A percentile compares a stretch with the other conserved stretches of the same genome.
Conservation (phyloP, 2,329 filamentous ascomycete species). For the Penicillium sp. region DNA sequence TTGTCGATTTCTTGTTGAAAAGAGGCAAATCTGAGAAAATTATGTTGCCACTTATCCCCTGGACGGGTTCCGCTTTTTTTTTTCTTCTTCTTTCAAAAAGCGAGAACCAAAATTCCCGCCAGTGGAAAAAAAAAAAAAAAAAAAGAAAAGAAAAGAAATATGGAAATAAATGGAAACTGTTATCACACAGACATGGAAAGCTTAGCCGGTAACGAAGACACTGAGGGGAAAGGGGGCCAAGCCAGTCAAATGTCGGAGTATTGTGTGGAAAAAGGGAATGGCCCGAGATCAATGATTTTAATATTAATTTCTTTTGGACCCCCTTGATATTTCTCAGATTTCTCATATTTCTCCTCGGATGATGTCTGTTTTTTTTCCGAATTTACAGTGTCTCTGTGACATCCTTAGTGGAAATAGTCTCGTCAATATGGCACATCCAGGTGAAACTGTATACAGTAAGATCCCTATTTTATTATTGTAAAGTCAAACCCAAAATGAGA, state of each 20-base stretch:
- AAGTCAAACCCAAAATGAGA: no score
- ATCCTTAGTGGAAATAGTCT: not conserved
- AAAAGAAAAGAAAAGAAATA: not conserved
- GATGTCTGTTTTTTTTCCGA: not conserved
- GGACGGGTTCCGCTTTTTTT: conserved; percentile 10
- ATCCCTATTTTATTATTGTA: no score
- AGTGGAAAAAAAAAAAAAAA: not conserved
- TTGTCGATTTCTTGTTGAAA: not conserved
- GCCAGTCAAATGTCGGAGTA: conserved; percentile 19
- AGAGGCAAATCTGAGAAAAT: conserved; percentile 10
- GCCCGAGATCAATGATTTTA: conserved; percentile 17
- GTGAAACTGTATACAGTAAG: no score
- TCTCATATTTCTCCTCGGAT: not conserved
- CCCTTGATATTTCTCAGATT: not conserved
- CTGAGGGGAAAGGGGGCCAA: conserved; percentile 27
- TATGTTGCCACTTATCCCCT: conserved; percentile 23
- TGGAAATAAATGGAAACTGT: not conserved
- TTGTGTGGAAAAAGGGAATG: conserved; percentile 22
- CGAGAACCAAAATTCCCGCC: not conserved
- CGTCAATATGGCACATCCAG: no score
- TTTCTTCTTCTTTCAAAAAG: not conserved
- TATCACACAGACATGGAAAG: conserved; percentile 21
- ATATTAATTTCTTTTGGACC: not conserved
- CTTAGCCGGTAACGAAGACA: conserved; percentile 19
- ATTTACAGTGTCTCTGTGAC: not conserved